Evolutionary conservation across 129 eudicot genomes (phyloP).

Genomic region (Chrysanthemum makinoi): DNA sequence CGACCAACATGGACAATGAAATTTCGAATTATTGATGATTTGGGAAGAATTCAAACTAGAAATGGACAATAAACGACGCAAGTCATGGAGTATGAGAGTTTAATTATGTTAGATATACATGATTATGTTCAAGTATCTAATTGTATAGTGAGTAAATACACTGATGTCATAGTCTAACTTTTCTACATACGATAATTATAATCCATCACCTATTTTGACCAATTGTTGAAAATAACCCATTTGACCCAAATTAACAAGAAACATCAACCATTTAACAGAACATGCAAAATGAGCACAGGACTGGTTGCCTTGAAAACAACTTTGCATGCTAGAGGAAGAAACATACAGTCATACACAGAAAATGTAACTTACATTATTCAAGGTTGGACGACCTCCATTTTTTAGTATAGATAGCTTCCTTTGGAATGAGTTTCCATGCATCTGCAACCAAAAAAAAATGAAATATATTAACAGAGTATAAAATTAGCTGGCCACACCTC

Average conservation of each 20-base stretch:
- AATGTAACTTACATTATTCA: constrained; percentile 56
- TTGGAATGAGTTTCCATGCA: constrained; percentile 94
- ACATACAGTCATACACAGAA: constrained; percentile 3
- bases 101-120: not conserved
- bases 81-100: constrained; percentile 14
- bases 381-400: constrained; percentile 58
- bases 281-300: not conserved
- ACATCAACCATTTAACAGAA: not conserved
- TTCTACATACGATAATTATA: not conserved
- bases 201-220: constrained; percentile 1
- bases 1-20: too few relatives aligned
- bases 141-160: not conserved
- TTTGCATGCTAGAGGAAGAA: constrained; percentile 14
- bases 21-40: not conserved
- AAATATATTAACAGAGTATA: not conserved
- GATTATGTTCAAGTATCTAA: not conserved
- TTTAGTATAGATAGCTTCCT: constrained; percentile 71
- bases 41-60: not conserved
- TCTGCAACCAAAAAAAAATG: constrained; percentile 43
- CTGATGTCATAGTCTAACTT: not conserved
- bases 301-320: not conserved
- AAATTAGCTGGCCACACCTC: constrained; percentile 5
- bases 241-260: not conserved
- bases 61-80: not conserved
- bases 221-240: not conserved